A percentile compares a stretch with the other conserved stretches of the same genome.
phyloP scores from a whole-genome alignment of 2,329 filamentous ascomycete species.

The Fusarium algeriense region DNA sequence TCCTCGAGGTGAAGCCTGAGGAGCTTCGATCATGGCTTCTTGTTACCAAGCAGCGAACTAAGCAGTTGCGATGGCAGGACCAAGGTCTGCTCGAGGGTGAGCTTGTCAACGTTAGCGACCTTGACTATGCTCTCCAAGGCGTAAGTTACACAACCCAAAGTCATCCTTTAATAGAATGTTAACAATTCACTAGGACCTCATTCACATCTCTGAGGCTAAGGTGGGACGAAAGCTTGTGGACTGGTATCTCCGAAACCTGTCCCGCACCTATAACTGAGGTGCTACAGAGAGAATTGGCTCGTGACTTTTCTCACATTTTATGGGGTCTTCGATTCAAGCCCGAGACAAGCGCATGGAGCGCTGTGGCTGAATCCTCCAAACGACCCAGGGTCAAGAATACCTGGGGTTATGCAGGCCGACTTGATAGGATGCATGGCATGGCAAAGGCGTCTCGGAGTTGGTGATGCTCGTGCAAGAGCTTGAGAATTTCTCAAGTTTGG shows the following conservation, averaged over 20 bases:
- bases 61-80: conserved; percentile 93
- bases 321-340: conserved; percentile 31
- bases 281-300: conserved; percentile 41
- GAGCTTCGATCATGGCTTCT: conserved; percentile 93
- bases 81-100: conserved; percentile 92
- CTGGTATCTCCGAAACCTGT: conserved; percentile 98
- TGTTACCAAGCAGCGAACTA: conserved; percentile 98
- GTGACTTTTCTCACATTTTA: conserved; percentile 42
- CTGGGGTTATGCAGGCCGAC: conserved; percentile 50
- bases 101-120: conserved; percentile 90
- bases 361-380: conserved; percentile 24
- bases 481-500: conserved; percentile 48
- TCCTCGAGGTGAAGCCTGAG: conserved; percentile 97
- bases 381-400: conserved; percentile 39
- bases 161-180: neutral
- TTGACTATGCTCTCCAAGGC: conserved; percentile 97
- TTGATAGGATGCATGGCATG: conserved; percentile 56
- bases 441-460: conserved; percentile 59
- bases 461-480: conserved; percentile 51
- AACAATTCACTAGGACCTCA: conserved; percentile 76
- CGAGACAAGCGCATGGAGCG: conserved; percentile 9
- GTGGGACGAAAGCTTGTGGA: conserved; percentile 96
- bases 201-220: conserved; percentile 99
- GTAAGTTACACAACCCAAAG: conserved; percentile 65
- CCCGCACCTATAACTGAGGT: conserved; percentile 82